phyloP scores from a whole-genome alignment of 306 rosid species.

The Cercis canadensis region DNA sequence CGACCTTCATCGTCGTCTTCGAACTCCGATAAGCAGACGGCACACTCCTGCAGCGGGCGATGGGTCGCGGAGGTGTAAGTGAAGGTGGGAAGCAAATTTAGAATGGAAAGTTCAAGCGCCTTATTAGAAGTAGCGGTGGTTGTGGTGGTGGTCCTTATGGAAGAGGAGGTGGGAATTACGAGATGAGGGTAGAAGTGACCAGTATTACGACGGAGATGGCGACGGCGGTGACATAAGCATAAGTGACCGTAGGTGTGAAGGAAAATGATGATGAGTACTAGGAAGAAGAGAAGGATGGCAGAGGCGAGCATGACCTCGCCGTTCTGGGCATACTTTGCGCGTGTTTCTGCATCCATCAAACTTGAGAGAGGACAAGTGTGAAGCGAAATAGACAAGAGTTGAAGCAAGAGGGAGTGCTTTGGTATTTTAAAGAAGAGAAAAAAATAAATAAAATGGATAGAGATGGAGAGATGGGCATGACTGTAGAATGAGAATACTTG shows the following conservation, averaged over 20 bases:
- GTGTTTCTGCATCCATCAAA: conserved; percentile 17
- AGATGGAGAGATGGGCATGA: no score
- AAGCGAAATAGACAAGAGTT: neutral
- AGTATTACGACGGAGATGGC: conserved; percentile 18
- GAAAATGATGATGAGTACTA: conserved; percentile 31
- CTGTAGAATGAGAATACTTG: no score
- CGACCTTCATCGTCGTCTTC: conserved; percentile 46
- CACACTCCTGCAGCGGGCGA: conserved; percentile 42
- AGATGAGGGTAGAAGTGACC: neutral
- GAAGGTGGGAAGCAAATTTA: conserved; percentile 53
- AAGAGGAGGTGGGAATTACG: neutral
- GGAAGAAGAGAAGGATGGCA: conserved; percentile 45
- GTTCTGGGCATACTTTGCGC: conserved; percentile 41
- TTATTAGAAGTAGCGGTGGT: neutral
- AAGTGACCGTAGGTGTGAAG: conserved; percentile 42
- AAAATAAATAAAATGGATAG: no score
- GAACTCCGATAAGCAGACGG: conserved; percentile 60
- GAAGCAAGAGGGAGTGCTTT: neutral
- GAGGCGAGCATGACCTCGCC: conserved; percentile 58
- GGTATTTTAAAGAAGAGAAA: no score
- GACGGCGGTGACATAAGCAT: conserved; percentile 27
- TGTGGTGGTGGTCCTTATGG: neutral
- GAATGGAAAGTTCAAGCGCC: conserved; percentile 43
- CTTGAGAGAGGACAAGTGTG: neutral
- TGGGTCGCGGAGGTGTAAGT: conserved; percentile 34